Evolutionary conservation across 2,329 filamentous ascomycete species (phyloP).

Genomic region (Chlorencoelia australis): DNA sequence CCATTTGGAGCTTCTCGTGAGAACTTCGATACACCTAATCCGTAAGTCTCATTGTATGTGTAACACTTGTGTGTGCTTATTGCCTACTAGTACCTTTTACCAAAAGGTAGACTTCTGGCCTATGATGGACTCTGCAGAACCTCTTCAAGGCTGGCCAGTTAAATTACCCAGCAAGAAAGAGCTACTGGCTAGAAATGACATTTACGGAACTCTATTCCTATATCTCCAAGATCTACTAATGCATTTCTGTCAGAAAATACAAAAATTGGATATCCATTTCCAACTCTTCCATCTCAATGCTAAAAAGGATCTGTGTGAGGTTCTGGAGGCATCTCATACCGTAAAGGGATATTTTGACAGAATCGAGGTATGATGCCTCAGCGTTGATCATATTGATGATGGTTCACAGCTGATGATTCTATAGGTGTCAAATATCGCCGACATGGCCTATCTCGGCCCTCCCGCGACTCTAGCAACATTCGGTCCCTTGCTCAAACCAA

Average conservation of each 20-base stretch:
- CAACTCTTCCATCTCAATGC: slow-evolving; percentile 2
- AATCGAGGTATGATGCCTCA: not conserved
- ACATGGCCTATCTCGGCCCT: slow-evolving; percentile 3
- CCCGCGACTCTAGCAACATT: not conserved
- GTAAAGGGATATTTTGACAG: slow-evolving; percentile 1
- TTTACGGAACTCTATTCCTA: slow-evolving; percentile 4
- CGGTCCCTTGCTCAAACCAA: slow-evolving; percentile 2
- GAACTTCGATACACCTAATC: slow-evolving; percentile 31
- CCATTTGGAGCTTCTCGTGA: slow-evolving; percentile 29
- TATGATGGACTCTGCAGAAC: slow-evolving; percentile 29
- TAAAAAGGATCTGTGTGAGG: not conserved
- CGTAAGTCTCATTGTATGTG: slow-evolving; percentile 29
- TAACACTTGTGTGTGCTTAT: not conserved
- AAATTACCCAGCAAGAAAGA: not conserved
- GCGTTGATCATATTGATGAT: not conserved
- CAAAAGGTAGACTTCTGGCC: slow-evolving; percentile 26
- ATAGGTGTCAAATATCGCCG: slow-evolving; percentile 6
- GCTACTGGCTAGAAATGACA: slow-evolving; percentile 3
- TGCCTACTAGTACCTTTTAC: slow-evolving; percentile 28
- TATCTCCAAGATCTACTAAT: slow-evolving; percentile 1
- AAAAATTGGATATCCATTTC: not conserved
- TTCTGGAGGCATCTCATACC: not conserved
- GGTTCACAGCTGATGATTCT: not conserved
- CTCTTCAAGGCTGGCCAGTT: slow-evolving; percentile 29
- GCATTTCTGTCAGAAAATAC: slow-evolving; percentile 1